A percentile compares a stretch with the other conserved stretches of the same genome.
These are phyloP conservation scores for Apophysomyces trapeziformis DNA, from an alignment of 371 early-diverging fungal genomes.

Conservation along the genomic window DNA sequence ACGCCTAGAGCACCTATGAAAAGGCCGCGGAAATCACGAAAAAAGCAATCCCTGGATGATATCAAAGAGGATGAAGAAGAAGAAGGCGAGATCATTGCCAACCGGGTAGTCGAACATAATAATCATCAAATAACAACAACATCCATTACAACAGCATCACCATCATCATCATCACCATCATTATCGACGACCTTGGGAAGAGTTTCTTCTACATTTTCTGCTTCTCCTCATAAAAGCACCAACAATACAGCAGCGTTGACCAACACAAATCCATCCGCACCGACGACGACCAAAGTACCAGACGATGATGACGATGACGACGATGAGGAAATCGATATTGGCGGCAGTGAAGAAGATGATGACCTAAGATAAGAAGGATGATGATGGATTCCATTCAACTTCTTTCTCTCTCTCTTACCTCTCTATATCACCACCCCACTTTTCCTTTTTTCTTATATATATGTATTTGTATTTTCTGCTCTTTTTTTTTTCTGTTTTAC, in stretches of 20 bases:
- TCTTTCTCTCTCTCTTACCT: background rate
- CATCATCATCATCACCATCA: too few relatives aligned
- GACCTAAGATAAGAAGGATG: slow-evolving; percentile 42
- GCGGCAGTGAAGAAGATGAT: slow-evolving; percentile 67
- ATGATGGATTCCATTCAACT: background rate
- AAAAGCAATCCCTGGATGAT: background rate
- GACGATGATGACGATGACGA: slow-evolving; percentile 52
- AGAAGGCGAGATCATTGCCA: slow-evolving; percentile 8
- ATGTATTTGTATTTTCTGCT: background rate
- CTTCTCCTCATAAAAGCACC: background rate
- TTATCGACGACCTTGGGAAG: too few relatives aligned
- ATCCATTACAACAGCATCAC: background rate
- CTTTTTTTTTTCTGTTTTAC: background rate
- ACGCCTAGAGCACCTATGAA: slow-evolving; percentile 7
- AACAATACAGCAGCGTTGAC: background rate
- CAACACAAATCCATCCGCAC: too few relatives aligned
- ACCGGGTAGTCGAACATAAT: slow-evolving; percentile 25
- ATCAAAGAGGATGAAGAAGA: slow-evolving; percentile 12
- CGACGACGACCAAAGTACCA: background rate
- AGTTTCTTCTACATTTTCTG: background rate
- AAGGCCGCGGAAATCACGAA: background rate
- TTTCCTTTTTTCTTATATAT: background rate
- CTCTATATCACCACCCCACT: too few relatives aligned
- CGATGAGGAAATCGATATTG: slow-evolving; percentile 67
- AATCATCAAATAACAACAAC: background rate